Evolutionary conservation across 2,329 filamentous ascomycete species (phyloP).

Genomic region (Aspergillus fructus): DNA sequence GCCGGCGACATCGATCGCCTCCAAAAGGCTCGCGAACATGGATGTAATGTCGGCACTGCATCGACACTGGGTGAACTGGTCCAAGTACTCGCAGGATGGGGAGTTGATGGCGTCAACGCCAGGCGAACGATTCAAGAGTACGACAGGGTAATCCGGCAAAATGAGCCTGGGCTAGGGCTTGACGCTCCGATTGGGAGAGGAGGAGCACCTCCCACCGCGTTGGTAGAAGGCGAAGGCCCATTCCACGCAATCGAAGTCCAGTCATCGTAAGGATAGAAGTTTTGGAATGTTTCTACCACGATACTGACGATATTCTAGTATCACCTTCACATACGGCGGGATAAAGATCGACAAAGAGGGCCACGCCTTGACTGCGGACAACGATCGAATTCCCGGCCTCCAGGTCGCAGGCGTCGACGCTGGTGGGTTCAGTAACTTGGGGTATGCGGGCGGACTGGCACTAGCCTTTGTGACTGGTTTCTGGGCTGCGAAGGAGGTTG

Average conservation of each 20-base stretch:
- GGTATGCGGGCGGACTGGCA: constrained; percentile 28
- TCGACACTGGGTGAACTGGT: constrained; percentile 14
- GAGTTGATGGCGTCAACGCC: constrained; percentile 19
- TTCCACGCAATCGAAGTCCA: constrained; percentile 31
- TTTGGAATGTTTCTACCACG: not conserved
- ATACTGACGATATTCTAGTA: constrained; percentile 13
- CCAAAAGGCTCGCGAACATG: constrained; percentile 24
- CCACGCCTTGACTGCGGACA: constrained; percentile 24
- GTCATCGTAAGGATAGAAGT: constrained; percentile 22
- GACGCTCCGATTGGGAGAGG: constrained; percentile 18
- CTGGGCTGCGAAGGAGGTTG: constrained; percentile 23
- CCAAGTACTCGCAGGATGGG: constrained; percentile 21
- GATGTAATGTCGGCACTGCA: constrained; percentile 26
- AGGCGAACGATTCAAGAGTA: constrained; percentile 23
- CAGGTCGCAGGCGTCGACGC: constrained; percentile 28
- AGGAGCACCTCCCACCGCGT: constrained; percentile 14
- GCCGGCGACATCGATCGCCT: constrained; percentile 27
- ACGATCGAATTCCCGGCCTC: constrained; percentile 18
- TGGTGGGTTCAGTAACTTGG: constrained; percentile 26
- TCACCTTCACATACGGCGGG: constrained; percentile 31
- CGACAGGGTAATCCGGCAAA: constrained; percentile 15
- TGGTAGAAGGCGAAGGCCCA: constrained; percentile 25
- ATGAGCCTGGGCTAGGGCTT: constrained; percentile 10
- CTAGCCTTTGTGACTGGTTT: constrained; percentile 29
- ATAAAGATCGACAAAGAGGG: constrained; percentile 24